Percentiles rank a stretch among this genome's conserved stretches.
phyloP scores from a whole-genome alignment of 2,329 filamentous ascomycete species.

The Celoporthe dispersa region DNA sequence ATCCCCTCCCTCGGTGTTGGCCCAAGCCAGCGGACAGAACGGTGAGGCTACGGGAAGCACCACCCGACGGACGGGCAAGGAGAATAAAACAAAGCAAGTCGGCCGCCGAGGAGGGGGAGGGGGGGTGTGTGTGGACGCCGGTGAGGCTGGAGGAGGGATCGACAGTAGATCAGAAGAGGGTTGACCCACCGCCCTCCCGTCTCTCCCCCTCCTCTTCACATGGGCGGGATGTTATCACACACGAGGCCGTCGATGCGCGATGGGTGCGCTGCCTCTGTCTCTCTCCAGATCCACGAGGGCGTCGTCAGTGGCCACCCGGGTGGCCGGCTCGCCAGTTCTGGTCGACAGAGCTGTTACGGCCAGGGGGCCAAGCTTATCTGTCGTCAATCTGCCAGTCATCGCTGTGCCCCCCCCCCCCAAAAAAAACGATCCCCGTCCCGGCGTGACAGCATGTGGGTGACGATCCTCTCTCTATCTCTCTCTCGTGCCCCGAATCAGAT shows the following conservation, averaged over 20 bases:
- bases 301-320: slow-evolving; percentile 5
- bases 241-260: not conserved
- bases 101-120: not conserved
- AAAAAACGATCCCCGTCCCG: slow-evolving; percentile 12
- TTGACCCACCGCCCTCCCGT: not conserved
- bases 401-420: not conserved
- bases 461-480: not conserved
- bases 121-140: no score
- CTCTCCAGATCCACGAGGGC: not conserved
- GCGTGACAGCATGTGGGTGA: slow-evolving; percentile 11
- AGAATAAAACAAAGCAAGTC: not conserved
- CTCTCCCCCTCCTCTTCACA: not conserved
- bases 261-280: not conserved
- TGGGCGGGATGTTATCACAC: not conserved
- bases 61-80: not conserved
- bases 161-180: slow-evolving; percentile 1
- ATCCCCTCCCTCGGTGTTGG: not conserved
- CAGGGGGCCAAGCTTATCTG: slow-evolving; percentile 25
- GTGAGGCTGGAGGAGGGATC: slow-evolving; percentile 7
- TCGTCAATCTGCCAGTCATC: slow-evolving; percentile 26
- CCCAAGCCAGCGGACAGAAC: not conserved
- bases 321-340: not conserved
- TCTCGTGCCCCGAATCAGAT: not conserved
- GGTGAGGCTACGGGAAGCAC: not conserved
- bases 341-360: not conserved